Conservation (phyloP, 441 rosid species). For the Pelargonium myrrhifolium region DNA sequence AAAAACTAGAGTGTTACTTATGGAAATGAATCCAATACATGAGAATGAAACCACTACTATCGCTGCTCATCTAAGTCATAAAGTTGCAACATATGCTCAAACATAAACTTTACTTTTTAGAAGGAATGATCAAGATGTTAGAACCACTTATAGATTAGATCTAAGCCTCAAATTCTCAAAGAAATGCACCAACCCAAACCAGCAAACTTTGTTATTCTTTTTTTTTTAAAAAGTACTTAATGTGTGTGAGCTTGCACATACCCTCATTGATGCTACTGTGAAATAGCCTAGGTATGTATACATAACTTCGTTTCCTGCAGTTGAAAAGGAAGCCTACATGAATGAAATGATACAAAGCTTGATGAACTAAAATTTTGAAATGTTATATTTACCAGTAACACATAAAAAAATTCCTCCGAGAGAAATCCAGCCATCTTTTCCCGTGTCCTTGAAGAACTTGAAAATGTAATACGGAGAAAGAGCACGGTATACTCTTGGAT, state of each 20-base stretch:
- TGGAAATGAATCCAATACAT: not conserved
- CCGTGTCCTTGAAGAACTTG: constrained; percentile 59
- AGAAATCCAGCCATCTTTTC: constrained; percentile 87
- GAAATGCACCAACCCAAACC: not conserved
- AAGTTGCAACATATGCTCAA: not conserved
- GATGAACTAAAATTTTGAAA: constrained; percentile 4
- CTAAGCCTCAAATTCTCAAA: not conserved
- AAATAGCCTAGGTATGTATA: constrained; percentile 93
- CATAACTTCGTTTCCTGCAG: constrained; percentile 90
- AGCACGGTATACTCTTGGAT: constrained; percentile 62
- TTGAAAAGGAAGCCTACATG: constrained; percentile 14
- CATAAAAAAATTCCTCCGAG: constrained; percentile 88
- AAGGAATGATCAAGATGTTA: not conserved
- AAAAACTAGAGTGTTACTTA: not conserved
- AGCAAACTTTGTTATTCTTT: not conserved
- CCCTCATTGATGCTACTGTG: constrained; percentile 73
- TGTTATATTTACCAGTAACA: constrained; percentile 56
- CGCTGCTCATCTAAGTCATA: too few relatives aligned
- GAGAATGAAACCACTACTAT: not conserved
- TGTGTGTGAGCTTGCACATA: constrained; percentile 22
- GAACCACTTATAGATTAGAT: constrained; percentile 1
- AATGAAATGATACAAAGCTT: not conserved
- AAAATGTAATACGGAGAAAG: constrained; percentile 69
- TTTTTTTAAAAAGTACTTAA: not conserved
- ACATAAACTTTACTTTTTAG: not conserved